Evolutionary conservation across 2,329 filamentous ascomycete species (phyloP), one percentile per base, ranked within the genome.

Genomic region (Periglandula ipomoeae): DNA sequence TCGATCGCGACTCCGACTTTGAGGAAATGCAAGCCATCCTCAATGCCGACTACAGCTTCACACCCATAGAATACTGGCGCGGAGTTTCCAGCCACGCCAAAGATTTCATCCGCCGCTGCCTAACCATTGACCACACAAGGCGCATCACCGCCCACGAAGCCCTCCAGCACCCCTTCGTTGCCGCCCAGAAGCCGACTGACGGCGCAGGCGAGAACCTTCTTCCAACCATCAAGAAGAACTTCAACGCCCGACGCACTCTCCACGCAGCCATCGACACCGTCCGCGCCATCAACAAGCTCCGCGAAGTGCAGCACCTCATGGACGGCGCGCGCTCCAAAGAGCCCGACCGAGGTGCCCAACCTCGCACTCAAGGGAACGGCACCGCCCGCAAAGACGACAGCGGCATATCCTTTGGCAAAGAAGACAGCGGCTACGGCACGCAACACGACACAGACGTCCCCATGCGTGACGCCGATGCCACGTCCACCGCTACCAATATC

Each of bases 11-110:
- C 67, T 91, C 84, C 59, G 95, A 98, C 69, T 84, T 97, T 61
- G 93, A 98, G 72, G 93, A 98, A 72, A 97, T 98, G 91, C 91
- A 97, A 72, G 93, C 93, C 58, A 98, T 98, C 63, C 81, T 97
- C 49, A 87, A 89, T 53, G 93, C 93, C 51, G 91, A 97, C 71
- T 98, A 97, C 74, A 87, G 82, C 62, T 98, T 97, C 68, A 91
- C 88, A 4, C 93, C 93, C 1, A 71, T 87, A 53, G 91, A 96
- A 65, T 97, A 97, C 75, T 98, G 93, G 93, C 86, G 90, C 53
- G 89, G 88, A 52, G 91, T 98, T 53, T 95, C 89, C 22, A 76
- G 84, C 46, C 78, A 82, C 44, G 87, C 91, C 38, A 87, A 94
- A 60, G 87, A 95, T 58, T 98, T 98, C 68, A 95, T 98, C 70